Evolutionary conservation across 257 asterid genomes (phyloP).

Genomic region (Salvia splendens): DNA sequence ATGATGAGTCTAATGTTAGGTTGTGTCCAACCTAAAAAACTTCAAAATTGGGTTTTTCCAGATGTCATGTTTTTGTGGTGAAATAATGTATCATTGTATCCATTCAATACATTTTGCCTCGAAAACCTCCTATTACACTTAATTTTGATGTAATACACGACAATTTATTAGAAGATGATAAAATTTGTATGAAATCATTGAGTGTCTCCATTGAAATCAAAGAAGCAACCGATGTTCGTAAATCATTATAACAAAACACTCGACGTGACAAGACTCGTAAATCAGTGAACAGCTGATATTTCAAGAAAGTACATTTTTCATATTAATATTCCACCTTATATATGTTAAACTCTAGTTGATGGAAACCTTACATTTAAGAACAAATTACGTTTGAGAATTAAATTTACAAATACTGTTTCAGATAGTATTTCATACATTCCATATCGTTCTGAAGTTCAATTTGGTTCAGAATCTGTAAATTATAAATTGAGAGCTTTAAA

Average conservation of each 20-base stretch:
- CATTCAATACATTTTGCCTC: constrained; percentile 10
- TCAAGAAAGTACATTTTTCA: neutral
- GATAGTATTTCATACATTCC: too few species aligned
- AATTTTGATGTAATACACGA: constrained; percentile 16
- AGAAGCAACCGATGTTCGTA: constrained; percentile 13
- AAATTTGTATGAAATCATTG: neutral
- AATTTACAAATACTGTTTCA: too few species aligned
- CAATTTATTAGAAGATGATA: neutral
- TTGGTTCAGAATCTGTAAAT: too few species aligned
- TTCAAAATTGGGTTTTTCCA: constrained; percentile 13
- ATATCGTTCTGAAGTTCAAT: too few species aligned
- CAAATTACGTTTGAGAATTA: too few species aligned
- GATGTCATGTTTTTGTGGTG: constrained; percentile 26
- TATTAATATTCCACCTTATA: neutral
- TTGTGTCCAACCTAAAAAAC: constrained; percentile 11
- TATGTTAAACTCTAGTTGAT: neutral
- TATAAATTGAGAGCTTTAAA: too few species aligned
- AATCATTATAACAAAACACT: constrained; percentile 11
- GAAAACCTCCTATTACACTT: constrained; percentile 9
- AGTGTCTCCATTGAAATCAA: constrained; percentile 6
- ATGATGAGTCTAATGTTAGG: constrained; percentile 16
- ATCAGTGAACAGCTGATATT: neutral
- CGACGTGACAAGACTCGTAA: constrained; percentile 7
- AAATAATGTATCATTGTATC: neutral
- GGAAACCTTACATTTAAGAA: too few species aligned